phyloP scores from a whole-genome alignment of 2,329 filamentous ascomycete genomes.

The Fusarium gaditjirri region DNA sequence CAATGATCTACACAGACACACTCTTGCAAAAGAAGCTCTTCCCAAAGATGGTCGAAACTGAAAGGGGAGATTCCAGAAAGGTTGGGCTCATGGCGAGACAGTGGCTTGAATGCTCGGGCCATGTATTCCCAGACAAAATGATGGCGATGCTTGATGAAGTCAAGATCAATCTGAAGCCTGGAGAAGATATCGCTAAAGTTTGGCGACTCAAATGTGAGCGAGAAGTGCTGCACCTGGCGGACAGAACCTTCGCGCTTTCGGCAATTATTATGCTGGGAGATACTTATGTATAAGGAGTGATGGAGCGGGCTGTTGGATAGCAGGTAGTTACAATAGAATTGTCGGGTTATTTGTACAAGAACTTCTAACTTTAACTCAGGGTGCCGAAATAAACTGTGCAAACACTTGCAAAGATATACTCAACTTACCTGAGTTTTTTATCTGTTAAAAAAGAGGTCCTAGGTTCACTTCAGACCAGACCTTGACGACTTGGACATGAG shows the following conservation, averaged over 20 bases:
- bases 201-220: not conserved
- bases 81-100: not conserved
- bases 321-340: not conserved
- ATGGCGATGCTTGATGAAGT: rapidly evolving
- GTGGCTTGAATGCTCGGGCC: not conserved
- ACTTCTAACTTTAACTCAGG: not conserved
- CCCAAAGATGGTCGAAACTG: not conserved
- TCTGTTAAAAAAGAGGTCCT: not conserved
- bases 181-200: too few species aligned
- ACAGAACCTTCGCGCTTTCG: not conserved
- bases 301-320: not conserved
- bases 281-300: not conserved
- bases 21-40: not conserved
- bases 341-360: not conserved
- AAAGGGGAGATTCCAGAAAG: not conserved
- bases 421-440: not conserved
- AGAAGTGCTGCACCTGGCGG: rapidly evolving
- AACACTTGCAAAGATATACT: not conserved
- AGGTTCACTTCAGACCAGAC: too few species aligned
- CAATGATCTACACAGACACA: not conserved
- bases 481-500: too few species aligned
- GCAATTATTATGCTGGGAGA: not conserved
- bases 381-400: not conserved
- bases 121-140: not conserved
- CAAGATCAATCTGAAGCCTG: not conserved